phyloP scores from a whole-genome alignment of 2,329 filamentous ascomycete genomes.

The Pseudogymnoascus sp. region DNA sequence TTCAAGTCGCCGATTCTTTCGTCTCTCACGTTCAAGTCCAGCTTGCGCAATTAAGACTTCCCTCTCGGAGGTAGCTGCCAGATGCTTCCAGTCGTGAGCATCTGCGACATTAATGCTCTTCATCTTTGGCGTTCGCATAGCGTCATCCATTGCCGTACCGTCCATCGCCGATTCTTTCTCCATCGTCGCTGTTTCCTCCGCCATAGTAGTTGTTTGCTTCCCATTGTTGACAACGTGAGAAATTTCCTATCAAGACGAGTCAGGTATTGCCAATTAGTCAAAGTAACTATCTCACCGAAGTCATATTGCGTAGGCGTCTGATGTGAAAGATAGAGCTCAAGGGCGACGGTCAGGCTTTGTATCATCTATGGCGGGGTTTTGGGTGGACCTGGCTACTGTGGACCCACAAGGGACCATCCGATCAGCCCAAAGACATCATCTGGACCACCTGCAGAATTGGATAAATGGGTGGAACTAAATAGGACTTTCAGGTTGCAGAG shows the following conservation, averaged over 20 bases:
- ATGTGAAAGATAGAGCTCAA: not conserved
- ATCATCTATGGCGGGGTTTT: not conserved
- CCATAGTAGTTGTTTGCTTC: slow-evolving; percentile 27
- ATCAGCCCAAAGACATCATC: not conserved
- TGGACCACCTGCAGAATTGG: not conserved
- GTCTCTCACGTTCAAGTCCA: too few species aligned
- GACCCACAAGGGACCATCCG: not conserved
- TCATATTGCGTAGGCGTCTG: not conserved
- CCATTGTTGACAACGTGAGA: not conserved
- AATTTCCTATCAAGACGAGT: not conserved
- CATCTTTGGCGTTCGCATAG: too few species aligned
- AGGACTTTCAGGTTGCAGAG: not conserved
- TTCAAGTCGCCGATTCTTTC: too few species aligned
- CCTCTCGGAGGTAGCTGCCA: too few species aligned
- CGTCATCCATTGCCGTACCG: too few species aligned
- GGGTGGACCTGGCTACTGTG: not conserved
- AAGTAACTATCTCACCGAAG: not conserved
- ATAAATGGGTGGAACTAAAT: not conserved
- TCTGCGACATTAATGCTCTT: too few species aligned
- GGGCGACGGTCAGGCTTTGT: not conserved
- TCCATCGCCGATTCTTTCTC: too few species aligned
- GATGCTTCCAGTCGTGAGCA: too few species aligned
- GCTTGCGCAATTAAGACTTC: too few species aligned
- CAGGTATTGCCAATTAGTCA: not conserved
- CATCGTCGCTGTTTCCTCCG: slow-evolving; percentile 22